Conservation (phyloP, 2,329 filamentous ascomycete genomes). For the Pyricularia grisea region DNA sequence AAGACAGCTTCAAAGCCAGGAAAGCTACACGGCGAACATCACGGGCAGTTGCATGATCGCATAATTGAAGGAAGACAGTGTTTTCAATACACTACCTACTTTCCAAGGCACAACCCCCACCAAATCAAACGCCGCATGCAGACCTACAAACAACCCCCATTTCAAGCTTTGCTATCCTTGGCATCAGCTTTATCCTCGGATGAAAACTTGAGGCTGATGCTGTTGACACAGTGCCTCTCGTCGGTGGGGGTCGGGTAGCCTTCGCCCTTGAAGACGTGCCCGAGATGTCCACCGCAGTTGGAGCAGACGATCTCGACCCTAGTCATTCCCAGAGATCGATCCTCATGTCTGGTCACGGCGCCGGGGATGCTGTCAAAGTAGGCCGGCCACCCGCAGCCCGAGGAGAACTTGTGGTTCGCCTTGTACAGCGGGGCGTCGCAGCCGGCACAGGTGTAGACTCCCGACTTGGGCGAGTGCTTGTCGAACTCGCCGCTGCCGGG, state of each 20-base stretch:
- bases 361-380: slow-evolving; percentile 95
- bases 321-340: slow-evolving; percentile 69
- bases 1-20: no score
- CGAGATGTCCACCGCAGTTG: slow-evolving; percentile 88
- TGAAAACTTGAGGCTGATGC: slow-evolving; percentile 76
- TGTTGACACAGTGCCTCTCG: slow-evolving; percentile 96
- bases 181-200: slow-evolving; percentile 31
- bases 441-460: slow-evolving; percentile 79
- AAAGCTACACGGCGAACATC: no score
- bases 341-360: slow-evolving; percentile 74
- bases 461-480: slow-evolving; percentile 67
- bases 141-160: neutral
- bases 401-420: slow-evolving; percentile 90
- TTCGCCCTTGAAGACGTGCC: slow-evolving; percentile 89
- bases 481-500: slow-evolving; percentile 76
- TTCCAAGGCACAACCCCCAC: neutral
- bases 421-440: slow-evolving; percentile 87
- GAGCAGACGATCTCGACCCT: slow-evolving; percentile 89
- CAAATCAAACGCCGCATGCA: neutral
- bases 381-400: slow-evolving; percentile 93
- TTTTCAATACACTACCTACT: neutral
- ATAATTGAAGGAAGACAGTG: neutral
- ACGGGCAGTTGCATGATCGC: no score
- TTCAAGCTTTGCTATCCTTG: slow-evolving; percentile 3
- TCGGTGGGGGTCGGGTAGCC: slow-evolving; percentile 78